phyloP scores from a whole-genome alignment of 331 rosid genomes.

The Cucumis variabilis region DNA sequence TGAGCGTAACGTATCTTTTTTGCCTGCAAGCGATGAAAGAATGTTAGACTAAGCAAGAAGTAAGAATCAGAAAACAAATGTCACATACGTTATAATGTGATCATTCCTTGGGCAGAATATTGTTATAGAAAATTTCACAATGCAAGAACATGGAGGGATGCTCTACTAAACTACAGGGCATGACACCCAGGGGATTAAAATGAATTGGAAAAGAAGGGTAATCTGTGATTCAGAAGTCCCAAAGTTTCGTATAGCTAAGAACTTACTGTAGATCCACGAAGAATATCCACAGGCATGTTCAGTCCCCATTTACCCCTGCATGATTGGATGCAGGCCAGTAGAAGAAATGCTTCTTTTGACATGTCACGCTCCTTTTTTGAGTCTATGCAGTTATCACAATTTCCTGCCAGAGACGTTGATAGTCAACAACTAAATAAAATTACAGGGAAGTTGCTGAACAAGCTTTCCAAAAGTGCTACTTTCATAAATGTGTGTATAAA shows the following conservation, averaged over 20 bases:
- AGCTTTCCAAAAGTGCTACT: background rate
- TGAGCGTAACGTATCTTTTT: slow-evolving; percentile 66
- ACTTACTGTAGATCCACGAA: slow-evolving; percentile 94
- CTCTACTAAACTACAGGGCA: background rate
- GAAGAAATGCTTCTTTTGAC: slow-evolving; percentile 90
- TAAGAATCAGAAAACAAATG: background rate
- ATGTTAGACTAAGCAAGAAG: slow-evolving; percentile 37
- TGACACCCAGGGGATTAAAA: background rate
- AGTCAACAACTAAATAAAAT: slow-evolving; percentile 14
- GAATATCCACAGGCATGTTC: slow-evolving; percentile 82
- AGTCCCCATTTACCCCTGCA: slow-evolving; percentile 77
- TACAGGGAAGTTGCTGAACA: too few relatives aligned
- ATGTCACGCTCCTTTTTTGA: slow-evolving; percentile 74
- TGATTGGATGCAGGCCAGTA: slow-evolving; percentile 85
- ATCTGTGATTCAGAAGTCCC: background rate
- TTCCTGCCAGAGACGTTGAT: slow-evolving; percentile 51
- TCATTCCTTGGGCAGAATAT: background rate
- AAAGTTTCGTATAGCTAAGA: slow-evolving; percentile 30
- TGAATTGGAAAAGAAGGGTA: background rate
- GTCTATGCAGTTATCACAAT: slow-evolving; percentile 82
- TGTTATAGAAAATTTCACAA: background rate
- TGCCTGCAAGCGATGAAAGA: slow-evolving; percentile 57
- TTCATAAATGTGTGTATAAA: background rate
- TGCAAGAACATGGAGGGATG: background rate
- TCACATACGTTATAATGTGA: background rate